Conservation (phyloP, 495 filamentous ascomycete genomes). For the Amphirosellinia nigrospora region DNA sequence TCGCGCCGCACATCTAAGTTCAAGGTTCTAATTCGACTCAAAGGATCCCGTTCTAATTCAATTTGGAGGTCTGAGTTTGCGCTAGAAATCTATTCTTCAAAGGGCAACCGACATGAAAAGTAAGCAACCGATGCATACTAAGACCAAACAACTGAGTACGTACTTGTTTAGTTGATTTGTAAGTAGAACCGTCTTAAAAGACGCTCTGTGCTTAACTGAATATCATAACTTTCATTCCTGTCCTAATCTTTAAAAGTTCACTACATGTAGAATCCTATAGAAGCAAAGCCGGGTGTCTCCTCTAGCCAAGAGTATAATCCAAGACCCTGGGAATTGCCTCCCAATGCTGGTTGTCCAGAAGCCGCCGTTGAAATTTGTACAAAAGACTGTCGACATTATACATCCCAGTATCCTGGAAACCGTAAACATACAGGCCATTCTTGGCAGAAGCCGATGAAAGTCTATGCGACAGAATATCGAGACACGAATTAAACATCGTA, state of each 20-base stretch:
- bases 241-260: not conserved
- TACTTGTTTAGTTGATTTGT: not conserved
- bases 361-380: slow-evolving; percentile 25
- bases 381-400: slow-evolving; percentile 17
- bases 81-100: not conserved
- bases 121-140: not conserved
- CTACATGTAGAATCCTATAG: slow-evolving; percentile 15
- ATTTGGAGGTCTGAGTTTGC: too few species aligned
- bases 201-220: not conserved
- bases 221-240: slow-evolving; percentile 19
- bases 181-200: not conserved
- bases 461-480: slow-evolving; percentile 30
- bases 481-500: slow-evolving; percentile 25
- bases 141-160: not conserved
- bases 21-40: not conserved
- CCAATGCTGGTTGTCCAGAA: slow-evolving; percentile 29
- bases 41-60: not conserved
- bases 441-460: slow-evolving; percentile 5
- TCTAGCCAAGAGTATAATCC: slow-evolving; percentile 33
- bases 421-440: slow-evolving; percentile 21
- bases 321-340: slow-evolving; percentile 27
- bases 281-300: slow-evolving; percentile 16
- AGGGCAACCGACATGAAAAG: not conserved
- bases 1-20: not conserved
- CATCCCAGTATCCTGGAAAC: slow-evolving; percentile 22